phyloP scores from a whole-genome alignment of 768 basidiomycete genomes.

The Phlebiopsis gigantea region DNA sequence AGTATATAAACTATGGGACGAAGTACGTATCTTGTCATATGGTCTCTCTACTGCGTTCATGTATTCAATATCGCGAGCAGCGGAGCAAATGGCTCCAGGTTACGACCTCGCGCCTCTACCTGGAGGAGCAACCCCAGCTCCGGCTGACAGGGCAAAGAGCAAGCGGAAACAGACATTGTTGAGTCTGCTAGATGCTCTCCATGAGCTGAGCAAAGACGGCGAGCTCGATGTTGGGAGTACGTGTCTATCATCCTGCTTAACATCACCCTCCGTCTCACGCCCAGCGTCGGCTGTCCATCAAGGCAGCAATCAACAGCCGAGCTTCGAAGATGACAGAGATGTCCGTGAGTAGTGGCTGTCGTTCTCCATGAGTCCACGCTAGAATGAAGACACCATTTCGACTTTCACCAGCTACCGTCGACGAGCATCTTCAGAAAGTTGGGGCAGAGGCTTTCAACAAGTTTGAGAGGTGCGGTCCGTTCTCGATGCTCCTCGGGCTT shows the following conservation, averaged over 20 bases:
- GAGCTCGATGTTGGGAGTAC: slow-evolving; percentile 28
- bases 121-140: background rate
- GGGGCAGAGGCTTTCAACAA: slow-evolving; percentile 62
- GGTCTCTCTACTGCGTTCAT: background rate
- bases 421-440: slow-evolving; percentile 63
- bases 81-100: background rate
- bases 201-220: slow-evolving; percentile 38
- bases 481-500: slow-evolving; percentile 2
- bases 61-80: background rate
- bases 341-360: slow-evolving; percentile 47
- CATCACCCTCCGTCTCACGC: background rate
- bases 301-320: slow-evolving; percentile 38
- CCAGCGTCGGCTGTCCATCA: slow-evolving; percentile 6
- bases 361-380: too few species aligned
- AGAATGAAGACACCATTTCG: background rate
- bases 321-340: slow-evolving; percentile 59
- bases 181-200: slow-evolving; percentile 41
- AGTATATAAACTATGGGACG: slow-evolving; percentile 15
- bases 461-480: slow-evolving; percentile 48
- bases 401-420: slow-evolving; percentile 47
- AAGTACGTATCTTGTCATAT: slow-evolving; percentile 10
- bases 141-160: slow-evolving; percentile 4
- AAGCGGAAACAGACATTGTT: slow-evolving; percentile 42
- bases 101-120: slow-evolving; percentile 16
- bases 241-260: slow-evolving; percentile 13